Percentiles rank a stretch among this genome's conserved stretches.
These are phyloP conservation scores for Pseudogymnoascus verrucosus DNA, from an alignment of 2,329 filamentous ascomycete genomes.

Conservation along the genomic window DNA sequence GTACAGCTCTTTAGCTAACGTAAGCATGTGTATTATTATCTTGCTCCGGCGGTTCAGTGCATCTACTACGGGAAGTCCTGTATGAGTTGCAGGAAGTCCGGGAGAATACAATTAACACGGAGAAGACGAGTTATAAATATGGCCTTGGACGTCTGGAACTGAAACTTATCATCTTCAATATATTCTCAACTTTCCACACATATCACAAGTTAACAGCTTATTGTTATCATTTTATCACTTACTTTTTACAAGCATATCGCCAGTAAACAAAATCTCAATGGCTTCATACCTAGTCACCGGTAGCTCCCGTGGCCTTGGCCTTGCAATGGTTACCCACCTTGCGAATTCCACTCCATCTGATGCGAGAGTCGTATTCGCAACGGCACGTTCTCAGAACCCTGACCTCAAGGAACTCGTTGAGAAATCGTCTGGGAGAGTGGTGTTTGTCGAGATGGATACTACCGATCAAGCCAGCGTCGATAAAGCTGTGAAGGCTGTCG, in stretches of 20 bases:
- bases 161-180: neutral
- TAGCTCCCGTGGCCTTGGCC: conserved; percentile 20
- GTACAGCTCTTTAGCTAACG: neutral
- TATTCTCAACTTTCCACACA: neutral
- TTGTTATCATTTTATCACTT: neutral
- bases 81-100: neutral
- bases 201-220: neutral
- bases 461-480: neutral
- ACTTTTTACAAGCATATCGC: neutral
- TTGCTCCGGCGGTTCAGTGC: neutral
- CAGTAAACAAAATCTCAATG: conserved; percentile 5
- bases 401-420: neutral
- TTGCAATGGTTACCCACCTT: conserved; percentile 19
- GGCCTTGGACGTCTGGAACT: neutral
- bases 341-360: conserved; percentile 9
- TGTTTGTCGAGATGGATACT: neutral
- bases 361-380: neutral
- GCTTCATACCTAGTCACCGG: conserved; percentile 19
- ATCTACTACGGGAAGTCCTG: neutral
- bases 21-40: neutral
- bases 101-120: neutral
- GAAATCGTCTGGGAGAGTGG: neutral
- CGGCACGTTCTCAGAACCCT: neutral
- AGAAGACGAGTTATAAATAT: neutral
- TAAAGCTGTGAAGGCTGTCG: neutral